Evolutionary conservation across 768 basidiomycete species (phyloP), one percentile per base, ranked within the genome.

Genomic region (Cystofilobasidium ferigula): DNA sequence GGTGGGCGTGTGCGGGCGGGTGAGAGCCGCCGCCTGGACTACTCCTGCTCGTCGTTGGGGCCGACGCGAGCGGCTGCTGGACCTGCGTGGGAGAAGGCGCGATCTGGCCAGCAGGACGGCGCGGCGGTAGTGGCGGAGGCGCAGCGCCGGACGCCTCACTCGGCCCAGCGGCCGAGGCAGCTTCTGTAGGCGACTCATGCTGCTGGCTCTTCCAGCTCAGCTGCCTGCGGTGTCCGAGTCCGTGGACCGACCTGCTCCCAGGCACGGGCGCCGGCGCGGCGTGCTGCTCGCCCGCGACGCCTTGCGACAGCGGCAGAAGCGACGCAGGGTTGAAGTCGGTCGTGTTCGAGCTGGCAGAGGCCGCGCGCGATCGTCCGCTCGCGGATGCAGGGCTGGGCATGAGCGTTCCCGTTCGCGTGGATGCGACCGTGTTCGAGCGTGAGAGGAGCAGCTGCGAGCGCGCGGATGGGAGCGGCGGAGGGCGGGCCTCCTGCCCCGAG

Each of bases 181-280:
- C n/a, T n/a, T n/a, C n/a, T n/a, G n/a, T n/a, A n/a, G n/a, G n/a
- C n/a, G n/a, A n/a, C n/a, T n/a, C n/a, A n/a, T 54, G 9, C 51
- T 54, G 51, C 30, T 28, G 30, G 51, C 51, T 54, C 51, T 54
- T 54, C 51, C 51, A 54, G 30, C 51, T 54, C 8, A 54, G 26
- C 51, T 54, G 51, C 2, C 51, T 16, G 8, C 51, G 51, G 30
- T 54, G 51, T 5, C 51, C 51, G 30, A 54, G 3, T 8, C 51
- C 51, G 30, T 54, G 51, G 14, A 54, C 51, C 7, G 51, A 54
- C 51, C 51, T 12, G 28, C 28, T 32, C 1, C 28, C 48, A 10
- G 48, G 48, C 48, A 20, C 4, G n/a, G n/a, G 8, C 6, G 24
- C 8, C 48, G 48, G 48, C 12, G 8, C 5, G 10, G 6, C 5